Base-by-base conservation (phyloP, 2,329 filamentous ascomycete species). In the Ceratocystis alfenasii region DNA sequence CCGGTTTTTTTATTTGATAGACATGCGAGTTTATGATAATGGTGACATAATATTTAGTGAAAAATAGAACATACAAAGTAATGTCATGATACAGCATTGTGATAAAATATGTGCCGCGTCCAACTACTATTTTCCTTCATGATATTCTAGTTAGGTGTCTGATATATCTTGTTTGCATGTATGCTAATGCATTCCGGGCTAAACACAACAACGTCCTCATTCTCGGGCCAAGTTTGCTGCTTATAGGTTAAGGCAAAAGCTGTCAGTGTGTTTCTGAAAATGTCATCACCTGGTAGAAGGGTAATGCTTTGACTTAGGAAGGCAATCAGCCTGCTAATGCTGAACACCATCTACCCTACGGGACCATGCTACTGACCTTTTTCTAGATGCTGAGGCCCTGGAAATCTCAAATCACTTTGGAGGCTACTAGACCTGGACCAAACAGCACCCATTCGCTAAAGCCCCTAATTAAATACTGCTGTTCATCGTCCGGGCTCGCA, bases 371-470 rank as follows among this genome's bases (percentile, higher is more conserved):
- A 71, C 87, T 87, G 33, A 87, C 70, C 69, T 80, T 81, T 0
- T 83, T 86, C 68, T 74, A 77, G 65, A 87, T 85, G 62, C 72
- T 75, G 53, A 87, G 74, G 17, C 74, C 75, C 71, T 86, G 82
- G 0, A 84, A 83, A 70, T 87, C 80, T 30, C 75, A 74, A 68
- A 86, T 80, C 64, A 86, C 64, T 1, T 76, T 74, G 46, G 75
- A 74, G 61, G 80, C 81, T 6, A 89, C 87, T 69, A 90, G 88
- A 1, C 83, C 87, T 0, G 88, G 88, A 0, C 88, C 87, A 70
- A 83, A 87, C 0, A 87, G 88, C 4, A 86, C 87, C 85, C 87
- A 90, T 69, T 84, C 85, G 74, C 90, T 87, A 69, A 89, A 90
- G 2, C 86, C 84, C 74, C 90, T 90, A 46, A 87, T 87, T 15